These are phyloP conservation scores for Fusarium devonianum DNA, from an alignment of 2,329 filamentous ascomycete species.

Conservation along the genomic window DNA sequence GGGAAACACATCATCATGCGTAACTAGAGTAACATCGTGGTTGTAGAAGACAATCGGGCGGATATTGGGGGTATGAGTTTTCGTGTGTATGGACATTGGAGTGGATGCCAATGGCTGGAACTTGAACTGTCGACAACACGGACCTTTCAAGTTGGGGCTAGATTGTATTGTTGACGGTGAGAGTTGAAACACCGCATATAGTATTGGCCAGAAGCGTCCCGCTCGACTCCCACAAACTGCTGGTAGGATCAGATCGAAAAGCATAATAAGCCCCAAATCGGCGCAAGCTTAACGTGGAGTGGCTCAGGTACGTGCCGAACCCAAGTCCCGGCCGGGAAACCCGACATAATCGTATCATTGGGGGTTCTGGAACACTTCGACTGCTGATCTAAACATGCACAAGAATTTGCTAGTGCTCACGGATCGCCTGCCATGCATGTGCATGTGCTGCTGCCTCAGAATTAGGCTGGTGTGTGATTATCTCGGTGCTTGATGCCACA, in stretches of 20 bases:
- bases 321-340: slow-evolving; percentile 21
- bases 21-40: slow-evolving; percentile 30
- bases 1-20: slow-evolving; percentile 12
- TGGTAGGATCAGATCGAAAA: too few relatives aligned
- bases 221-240: neutral
- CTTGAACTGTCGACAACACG: slow-evolving; percentile 23
- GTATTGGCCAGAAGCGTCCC: slow-evolving; percentile 25
- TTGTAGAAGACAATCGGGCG: slow-evolving; percentile 10
- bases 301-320: slow-evolving; percentile 16
- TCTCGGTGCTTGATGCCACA: too few relatives aligned
- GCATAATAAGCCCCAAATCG: slow-evolving; percentile 17
- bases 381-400: slow-evolving; percentile 10
- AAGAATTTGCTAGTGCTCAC: slow-evolving; percentile 29
- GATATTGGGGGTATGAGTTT: neutral
- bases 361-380: slow-evolving; percentile 33
- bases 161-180: neutral
- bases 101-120: slow-evolving; percentile 5
- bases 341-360: slow-evolving; percentile 12
- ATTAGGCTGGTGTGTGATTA: slow-evolving; percentile 1
- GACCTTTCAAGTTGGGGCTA: neutral
- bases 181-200: slow-evolving; percentile 3
- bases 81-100: slow-evolving; percentile 17
- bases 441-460: slow-evolving; percentile 16
- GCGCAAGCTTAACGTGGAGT: slow-evolving; percentile 16
- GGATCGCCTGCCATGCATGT: slow-evolving; percentile 26